phyloP scores from a whole-genome alignment of 2,329 filamentous ascomycete genomes.

The Berkeleyomyces rouxiae region DNA sequence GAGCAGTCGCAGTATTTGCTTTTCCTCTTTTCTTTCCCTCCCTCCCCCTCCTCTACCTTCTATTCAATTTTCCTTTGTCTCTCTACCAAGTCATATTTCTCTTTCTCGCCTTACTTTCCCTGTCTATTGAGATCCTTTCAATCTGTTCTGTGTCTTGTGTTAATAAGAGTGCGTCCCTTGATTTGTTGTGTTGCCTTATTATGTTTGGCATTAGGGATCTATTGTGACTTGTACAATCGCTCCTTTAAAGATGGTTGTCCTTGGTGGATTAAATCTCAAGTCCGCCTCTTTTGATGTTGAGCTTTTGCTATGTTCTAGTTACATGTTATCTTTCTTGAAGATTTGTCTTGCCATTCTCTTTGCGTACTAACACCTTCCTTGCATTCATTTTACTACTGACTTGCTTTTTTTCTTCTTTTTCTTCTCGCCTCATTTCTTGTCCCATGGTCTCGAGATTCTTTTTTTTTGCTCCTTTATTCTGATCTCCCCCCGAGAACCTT shows the following conservation, averaged over 20 bases:
- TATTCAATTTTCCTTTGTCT: constrained; percentile 7
- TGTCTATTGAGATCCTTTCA: constrained; percentile 5
- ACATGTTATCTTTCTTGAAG: not conserved
- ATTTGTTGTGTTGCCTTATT: constrained; percentile 1
- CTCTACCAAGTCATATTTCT: constrained; percentile 2
- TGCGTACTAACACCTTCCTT: not conserved
- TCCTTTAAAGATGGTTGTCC: not conserved
- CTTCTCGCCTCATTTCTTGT: not conserved
- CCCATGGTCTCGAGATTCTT: not conserved
- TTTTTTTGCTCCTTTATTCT: not conserved
- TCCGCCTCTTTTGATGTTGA: not conserved
- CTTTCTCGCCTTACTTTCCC: constrained; percentile 3
- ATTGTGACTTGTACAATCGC: no score
- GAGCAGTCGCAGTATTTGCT: constrained; percentile 12
- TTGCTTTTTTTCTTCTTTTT: not conserved
- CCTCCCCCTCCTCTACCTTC: not conserved
- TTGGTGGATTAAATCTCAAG: not conserved
- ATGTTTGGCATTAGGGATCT: not conserved
- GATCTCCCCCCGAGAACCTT: not conserved
- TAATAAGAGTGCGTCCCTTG: not conserved
- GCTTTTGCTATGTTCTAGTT: not conserved
- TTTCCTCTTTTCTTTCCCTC: constrained; percentile 3
- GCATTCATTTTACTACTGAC: no score
- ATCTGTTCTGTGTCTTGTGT: not conserved
- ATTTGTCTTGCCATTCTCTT: not conserved